These are phyloP conservation scores for Skeletonema costatum DNA, from an alignment of 108 stramenopile species.

Conservation along the genomic window DNA sequence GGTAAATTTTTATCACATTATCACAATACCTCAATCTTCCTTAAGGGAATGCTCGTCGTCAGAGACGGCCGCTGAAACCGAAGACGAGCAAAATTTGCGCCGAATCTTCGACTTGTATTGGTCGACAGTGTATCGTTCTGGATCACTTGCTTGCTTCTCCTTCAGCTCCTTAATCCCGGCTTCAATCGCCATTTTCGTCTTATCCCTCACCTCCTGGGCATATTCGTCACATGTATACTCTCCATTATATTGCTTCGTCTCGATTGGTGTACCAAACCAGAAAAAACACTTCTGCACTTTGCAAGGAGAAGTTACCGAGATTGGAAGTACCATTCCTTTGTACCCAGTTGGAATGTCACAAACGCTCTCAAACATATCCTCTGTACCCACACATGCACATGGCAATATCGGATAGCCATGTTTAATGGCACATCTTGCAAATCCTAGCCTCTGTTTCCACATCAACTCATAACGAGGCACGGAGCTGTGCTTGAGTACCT, in stretches of 20 bases:
- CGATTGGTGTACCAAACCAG: slow-evolving; percentile 26
- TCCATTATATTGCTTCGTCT: slow-evolving; percentile 18
- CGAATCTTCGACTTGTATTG: not conserved
- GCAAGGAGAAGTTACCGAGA: slow-evolving; percentile 2
- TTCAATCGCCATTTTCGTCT: slow-evolving; percentile 11
- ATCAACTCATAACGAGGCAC: slow-evolving; percentile 27
- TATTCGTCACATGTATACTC: slow-evolving; percentile 9
- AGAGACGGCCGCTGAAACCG: not conserved
- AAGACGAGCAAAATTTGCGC: not conserved
- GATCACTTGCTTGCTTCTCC: slow-evolving; percentile 8
- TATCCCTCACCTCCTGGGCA: slow-evolving; percentile 10
- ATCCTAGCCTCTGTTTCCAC: slow-evolving; percentile 31
- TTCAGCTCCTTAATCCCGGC: slow-evolving; percentile 7
- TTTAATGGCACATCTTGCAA: slow-evolving; percentile 26
- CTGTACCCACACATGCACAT: slow-evolving; percentile 24
- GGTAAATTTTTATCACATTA: too few relatives aligned
- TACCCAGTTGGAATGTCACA: slow-evolving; percentile 14
- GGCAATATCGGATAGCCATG: slow-evolving; percentile 36
- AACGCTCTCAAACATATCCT: slow-evolving; percentile 25
- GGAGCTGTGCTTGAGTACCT: slow-evolving; percentile 23
- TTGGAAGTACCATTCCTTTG: slow-evolving; percentile 1
- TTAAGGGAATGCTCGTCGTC: not conserved
- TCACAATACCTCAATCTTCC: not conserved
- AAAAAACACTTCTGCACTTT: slow-evolving; percentile 21
- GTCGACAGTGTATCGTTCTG: slow-evolving; percentile 8